Conservation (phyloP, 192 early-diverging fungal genomes). For the Coemansia guatemalensis region DNA sequence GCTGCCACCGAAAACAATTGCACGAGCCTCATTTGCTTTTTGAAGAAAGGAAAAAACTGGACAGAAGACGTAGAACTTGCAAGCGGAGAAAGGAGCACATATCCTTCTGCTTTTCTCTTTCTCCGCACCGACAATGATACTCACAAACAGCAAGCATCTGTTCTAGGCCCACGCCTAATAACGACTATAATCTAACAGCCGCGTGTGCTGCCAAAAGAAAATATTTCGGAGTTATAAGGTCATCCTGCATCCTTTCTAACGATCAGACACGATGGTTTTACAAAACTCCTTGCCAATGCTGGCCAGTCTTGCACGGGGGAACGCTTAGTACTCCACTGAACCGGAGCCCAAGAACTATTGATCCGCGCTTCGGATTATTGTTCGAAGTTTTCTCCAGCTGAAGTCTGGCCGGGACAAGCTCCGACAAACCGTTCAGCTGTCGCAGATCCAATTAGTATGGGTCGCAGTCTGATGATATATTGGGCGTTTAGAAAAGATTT, state of each 20-base stretch:
- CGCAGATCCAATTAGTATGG: conserved; percentile 5
- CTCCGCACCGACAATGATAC: not conserved
- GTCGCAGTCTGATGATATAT: not conserved
- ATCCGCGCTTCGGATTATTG: conserved; percentile 52
- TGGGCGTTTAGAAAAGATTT: too few species aligned
- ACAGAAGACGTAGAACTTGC: not conserved
- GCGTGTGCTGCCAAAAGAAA: not conserved
- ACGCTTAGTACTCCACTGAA: conserved; percentile 41
- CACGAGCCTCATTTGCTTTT: conserved; percentile 9
- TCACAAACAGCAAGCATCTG: too few species aligned
- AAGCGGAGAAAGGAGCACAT: conserved; percentile 1
- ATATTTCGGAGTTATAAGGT: conserved; percentile 28
- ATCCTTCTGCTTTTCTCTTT: not conserved
- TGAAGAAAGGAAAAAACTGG: not conserved
- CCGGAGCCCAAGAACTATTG: conserved; percentile 31
- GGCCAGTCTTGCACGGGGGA: conserved; percentile 55
- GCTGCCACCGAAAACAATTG: conserved; percentile 12
- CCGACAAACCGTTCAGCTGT: not conserved
- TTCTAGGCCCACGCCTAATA: too few species aligned
- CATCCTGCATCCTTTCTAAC: conserved; percentile 46
- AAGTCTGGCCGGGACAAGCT: not conserved
- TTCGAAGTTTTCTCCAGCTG: conserved; percentile 22
- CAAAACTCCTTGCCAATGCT: conserved; percentile 36
- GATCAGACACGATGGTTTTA: conserved; percentile 56
- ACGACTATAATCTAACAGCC: too few species aligned